Evolutionary conservation across 2,329 filamentous ascomycete genomes (phyloP), one percentile per base, ranked within the genome.

Genomic region (Trematosphaeria pertusa): DNA sequence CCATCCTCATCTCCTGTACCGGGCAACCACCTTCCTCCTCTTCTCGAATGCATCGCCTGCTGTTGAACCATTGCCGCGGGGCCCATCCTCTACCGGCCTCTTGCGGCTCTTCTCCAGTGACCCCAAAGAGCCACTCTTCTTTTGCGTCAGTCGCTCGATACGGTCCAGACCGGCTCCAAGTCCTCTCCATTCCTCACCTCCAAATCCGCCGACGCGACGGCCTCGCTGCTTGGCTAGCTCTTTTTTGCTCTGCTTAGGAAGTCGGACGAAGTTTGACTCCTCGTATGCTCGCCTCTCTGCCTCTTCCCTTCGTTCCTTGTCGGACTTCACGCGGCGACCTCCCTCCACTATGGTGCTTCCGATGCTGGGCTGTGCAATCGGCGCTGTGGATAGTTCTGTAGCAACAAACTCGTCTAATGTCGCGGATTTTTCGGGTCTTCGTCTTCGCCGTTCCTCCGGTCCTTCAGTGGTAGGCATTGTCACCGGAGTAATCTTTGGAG

Each of bases 321-420:
- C 83, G 4, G 88, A 89, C 79, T 92, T 94, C 64, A 85, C 84
- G 69, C 85, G 85, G 54, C 93, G 84, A 24, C 94, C 94, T 38
- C 88, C 87, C 37, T 85, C 80, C 4, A 87, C 79, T 59, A 97
- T 95, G 14, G 89, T 96, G 46, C 89, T 94, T 50, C 94, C 95
- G 61, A 99, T 95, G 59, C 88, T 95, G 43, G 93, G 91, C 69
- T 95, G 84, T 1, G 91, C 89, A 47, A 90, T 74, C 1, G 94
- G 94, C 2, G 90, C 90, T 5, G 81, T 74, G 0, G 91, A 92
- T 48, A 97, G 80, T 72, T 99, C 94, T 14, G 88, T 86, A 38
- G 82, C 85, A 54, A 99, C 85, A 64, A 95, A 99, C 65, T 97
- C 93, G 66, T 97, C 92, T 66, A 99, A 85, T 1, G 91, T 91